These are phyloP conservation scores for Trebouxia sp. DNA, from an alignment of 139 green algal genomes.

Conservation along the genomic window DNA sequence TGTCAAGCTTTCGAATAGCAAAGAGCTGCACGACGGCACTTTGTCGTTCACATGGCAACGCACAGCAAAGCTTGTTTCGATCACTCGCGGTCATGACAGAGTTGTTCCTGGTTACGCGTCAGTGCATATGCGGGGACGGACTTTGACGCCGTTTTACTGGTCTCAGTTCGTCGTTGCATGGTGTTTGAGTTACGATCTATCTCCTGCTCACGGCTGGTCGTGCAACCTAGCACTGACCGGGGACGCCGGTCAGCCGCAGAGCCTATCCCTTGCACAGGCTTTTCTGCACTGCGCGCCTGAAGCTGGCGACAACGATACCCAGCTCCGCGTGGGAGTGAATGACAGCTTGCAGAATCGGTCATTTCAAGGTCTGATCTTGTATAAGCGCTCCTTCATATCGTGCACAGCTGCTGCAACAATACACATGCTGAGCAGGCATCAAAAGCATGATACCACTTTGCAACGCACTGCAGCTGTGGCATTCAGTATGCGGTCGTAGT, in stretches of 20 bases:
- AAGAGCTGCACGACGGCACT: too few species aligned
- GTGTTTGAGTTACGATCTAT: too few species aligned
- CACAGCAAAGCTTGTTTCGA: too few species aligned
- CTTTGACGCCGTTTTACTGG: too few species aligned
- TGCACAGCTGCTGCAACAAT: not conserved
- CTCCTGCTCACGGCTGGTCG: too few species aligned
- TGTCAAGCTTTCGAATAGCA: too few species aligned
- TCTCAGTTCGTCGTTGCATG: too few species aligned
- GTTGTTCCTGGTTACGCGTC: too few species aligned
- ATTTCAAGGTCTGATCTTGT: not conserved
- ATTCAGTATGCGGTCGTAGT: not conserved
- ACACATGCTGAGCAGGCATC: not conserved
- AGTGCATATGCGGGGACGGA: too few species aligned
- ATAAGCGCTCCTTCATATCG: not conserved
- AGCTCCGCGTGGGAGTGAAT: not conserved
- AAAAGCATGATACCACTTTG: too few species aligned
- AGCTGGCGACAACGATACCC: not conserved
- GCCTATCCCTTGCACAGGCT: not conserved
- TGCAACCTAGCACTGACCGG: not conserved
- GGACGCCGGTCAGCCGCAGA: not conserved
- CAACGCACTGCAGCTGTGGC: not conserved
- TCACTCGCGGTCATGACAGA: too few species aligned
- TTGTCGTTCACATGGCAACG: too few species aligned
- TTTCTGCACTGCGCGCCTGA: not conserved
- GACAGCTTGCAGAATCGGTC: not conserved